Evolutionary conservation across 1,139 yeast species (phyloP), one percentile per base, ranked within the genome.

Genomic region (Meyerozyma carpophila): DNA sequence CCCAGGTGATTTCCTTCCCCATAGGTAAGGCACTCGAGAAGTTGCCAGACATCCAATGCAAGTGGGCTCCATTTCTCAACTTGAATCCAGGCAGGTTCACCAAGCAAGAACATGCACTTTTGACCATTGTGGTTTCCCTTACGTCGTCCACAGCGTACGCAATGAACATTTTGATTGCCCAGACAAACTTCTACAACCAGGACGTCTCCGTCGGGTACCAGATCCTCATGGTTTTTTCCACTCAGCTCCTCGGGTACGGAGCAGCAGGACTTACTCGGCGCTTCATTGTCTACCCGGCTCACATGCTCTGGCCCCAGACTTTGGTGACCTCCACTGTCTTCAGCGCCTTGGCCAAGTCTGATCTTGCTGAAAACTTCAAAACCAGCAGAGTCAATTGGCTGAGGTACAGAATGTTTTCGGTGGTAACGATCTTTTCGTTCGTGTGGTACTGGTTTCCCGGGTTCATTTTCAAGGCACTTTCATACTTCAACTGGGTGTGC

Each of bases 401-500:
- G 6, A 41, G 62, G 29, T 57, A 50, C 49, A 53, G 51, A 43
- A 56, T 59, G 58, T 60, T 60, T 41, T 32, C 44, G 4, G 39
- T 52, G 4, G 57, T 55, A 3, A 41, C 53, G 11, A 36, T 50
- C 5, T 49, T 40, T 9, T 49, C 57, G 21, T 59, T 59, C 34
- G 44, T 52, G 11, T 59, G 54, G 53, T 59, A 52, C 48, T 58
- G 59, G 55, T 50, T 59, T 9, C 62, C 62, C 1, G 56, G 50
- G 14, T 51, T 50, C 37, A 61, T 67, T 43, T 68, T 68, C 60
- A 61, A 59, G 44, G 70, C 67, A 18, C 57, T 67, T 47, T 61
- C 68, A 2, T 58, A 65, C 46, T 64, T 66, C 49, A 60, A 64
- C 16, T 68, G 70, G 68, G 61, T 68, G 34, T 64, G 69, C 34